Percentiles rank a stretch among this genome's conserved stretches.
Conservation (phyloP, 768 basidiomycete genomes). For the Pulveroboletus sp. region DNA sequence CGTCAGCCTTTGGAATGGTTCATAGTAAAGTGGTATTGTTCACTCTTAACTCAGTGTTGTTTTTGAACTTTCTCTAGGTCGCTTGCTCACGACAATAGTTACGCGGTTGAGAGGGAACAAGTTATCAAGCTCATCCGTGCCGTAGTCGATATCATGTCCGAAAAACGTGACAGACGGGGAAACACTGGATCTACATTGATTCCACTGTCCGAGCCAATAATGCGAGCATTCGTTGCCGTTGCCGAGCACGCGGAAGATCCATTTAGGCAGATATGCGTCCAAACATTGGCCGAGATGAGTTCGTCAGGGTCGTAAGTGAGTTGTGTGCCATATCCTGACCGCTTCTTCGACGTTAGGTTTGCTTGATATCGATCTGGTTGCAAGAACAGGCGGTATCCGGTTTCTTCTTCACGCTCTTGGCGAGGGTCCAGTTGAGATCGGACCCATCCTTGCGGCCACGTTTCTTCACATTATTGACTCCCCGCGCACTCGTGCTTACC, state of each 20-base stretch:
- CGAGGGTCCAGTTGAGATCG: slow-evolving; percentile 85
- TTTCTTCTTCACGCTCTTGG: slow-evolving; percentile 81
- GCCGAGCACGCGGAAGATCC: slow-evolving; percentile 92
- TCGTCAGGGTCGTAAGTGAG: slow-evolving; percentile 25
- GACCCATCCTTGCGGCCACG: slow-evolving; percentile 69
- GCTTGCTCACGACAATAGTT: slow-evolving; percentile 78
- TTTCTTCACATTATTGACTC: slow-evolving; percentile 84
- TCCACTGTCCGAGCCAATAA: slow-evolving; percentile 67
- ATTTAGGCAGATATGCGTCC: slow-evolving; percentile 74
- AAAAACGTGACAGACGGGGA: slow-evolving; percentile 41
- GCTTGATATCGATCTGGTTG: slow-evolving; percentile 80
- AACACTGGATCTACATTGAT: slow-evolving; percentile 41
- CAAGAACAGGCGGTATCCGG: slow-evolving; percentile 77
- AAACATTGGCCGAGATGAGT: slow-evolving; percentile 90
- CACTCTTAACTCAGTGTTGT: not conserved
- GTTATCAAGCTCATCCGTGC: slow-evolving; percentile 84
- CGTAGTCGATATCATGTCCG: slow-evolving; percentile 72
- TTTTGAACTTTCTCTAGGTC: slow-evolving; percentile 45
- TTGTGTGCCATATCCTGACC: slow-evolving; percentile 8
- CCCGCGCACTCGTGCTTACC: slow-evolving; percentile 72
- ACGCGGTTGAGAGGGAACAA: slow-evolving; percentile 85
- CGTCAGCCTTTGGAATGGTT: slow-evolving; percentile 79
- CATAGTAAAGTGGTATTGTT: slow-evolving; percentile 68
- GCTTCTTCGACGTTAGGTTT: slow-evolving; percentile 50
- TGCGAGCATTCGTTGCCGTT: slow-evolving; percentile 88